A percentile compares a stretch with the other conserved stretches of the same genome.
These are phyloP conservation scores for Oleoguttula mirabilis DNA, from an alignment of 495 filamentous ascomycete genomes.

Conservation along the genomic window DNA sequence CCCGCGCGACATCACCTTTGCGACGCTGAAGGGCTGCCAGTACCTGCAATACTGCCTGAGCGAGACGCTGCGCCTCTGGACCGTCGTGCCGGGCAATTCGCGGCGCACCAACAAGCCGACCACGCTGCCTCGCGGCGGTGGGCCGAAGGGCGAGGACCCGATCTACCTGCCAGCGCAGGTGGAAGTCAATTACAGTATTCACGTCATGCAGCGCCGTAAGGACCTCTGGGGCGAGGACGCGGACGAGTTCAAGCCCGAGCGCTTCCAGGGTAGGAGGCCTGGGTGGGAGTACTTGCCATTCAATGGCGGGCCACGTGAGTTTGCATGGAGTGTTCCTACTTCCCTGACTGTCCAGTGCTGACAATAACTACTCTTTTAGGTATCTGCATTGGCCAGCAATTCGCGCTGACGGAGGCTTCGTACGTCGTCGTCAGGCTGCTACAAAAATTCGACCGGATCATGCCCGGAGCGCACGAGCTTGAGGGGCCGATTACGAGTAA, in stretches of 20 bases:
- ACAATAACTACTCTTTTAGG: slow-evolving; percentile 4
- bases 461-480: slow-evolving; percentile 7
- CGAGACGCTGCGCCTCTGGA: slow-evolving; percentile 80
- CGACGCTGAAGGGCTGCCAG: slow-evolving; percentile 46
- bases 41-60: slow-evolving; percentile 73
- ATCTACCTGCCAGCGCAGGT: slow-evolving; percentile 35
- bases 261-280: slow-evolving; percentile 30
- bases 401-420: slow-evolving; percentile 29
- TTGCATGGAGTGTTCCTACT: neutral
- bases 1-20: slow-evolving; percentile 56
- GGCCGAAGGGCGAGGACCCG: slow-evolving; percentile 36
- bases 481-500: slow-evolving; percentile 4
- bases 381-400: slow-evolving; percentile 33
- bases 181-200: slow-evolving; percentile 32
- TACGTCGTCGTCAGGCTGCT: slow-evolving; percentile 25
- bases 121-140: slow-evolving; percentile 41
- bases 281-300: slow-evolving; percentile 30
- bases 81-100: slow-evolving; percentile 54
- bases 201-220: slow-evolving; percentile 31
- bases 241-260: slow-evolving; percentile 34
- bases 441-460: slow-evolving; percentile 23
- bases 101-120: slow-evolving; percentile 42
- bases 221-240: slow-evolving; percentile 28
- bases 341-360: neutral
- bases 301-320: slow-evolving; percentile 26